Evolutionary conservation across 257 asterid genomes (phyloP).

Genomic region (Salvia hispanica): DNA sequence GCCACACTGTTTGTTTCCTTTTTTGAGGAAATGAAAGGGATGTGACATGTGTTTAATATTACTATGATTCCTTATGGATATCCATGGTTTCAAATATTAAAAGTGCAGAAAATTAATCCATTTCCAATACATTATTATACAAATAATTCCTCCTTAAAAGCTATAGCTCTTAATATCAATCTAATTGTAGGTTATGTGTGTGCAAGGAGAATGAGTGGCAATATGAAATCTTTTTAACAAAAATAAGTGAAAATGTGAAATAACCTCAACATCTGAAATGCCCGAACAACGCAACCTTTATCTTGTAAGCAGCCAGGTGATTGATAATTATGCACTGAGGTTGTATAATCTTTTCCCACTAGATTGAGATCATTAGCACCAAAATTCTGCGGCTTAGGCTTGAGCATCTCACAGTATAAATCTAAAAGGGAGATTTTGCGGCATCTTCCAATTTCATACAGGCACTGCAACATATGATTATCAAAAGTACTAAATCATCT

Average conservation of each 20-base stretch:
- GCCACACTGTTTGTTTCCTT: not conserved
- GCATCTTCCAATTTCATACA: conserved; percentile 75
- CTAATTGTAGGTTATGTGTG: conserved; percentile 7
- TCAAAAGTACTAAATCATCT: conserved; percentile 32
- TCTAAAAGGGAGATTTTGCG: conserved; percentile 64
- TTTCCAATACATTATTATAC: not conserved
- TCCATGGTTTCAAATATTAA: conserved; percentile 1
- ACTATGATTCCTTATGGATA: not conserved
- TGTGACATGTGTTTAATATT: not conserved
- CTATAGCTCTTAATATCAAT: conserved; percentile 10
- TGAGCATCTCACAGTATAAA: conserved; percentile 69
- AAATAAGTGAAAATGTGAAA: conserved; percentile 28
- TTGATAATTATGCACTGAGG: conserved; percentile 37
- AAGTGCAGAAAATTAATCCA: conserved; percentile 16
- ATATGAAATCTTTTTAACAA: conserved; percentile 14
- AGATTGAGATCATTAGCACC: conserved; percentile 40
- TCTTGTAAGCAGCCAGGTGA: conserved; percentile 42
- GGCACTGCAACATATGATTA: conserved; percentile 59
- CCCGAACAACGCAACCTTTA: conserved; percentile 50
- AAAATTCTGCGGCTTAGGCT: conserved; percentile 48
- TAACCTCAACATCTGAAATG: conserved; percentile 64
- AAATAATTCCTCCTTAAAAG: conserved; percentile 7
- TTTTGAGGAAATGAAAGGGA: conserved; percentile 11
- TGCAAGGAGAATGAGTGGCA: conserved; percentile 22
- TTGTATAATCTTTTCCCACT: conserved; percentile 36